Base-by-base conservation (phyloP, 148 eudicot genomes). In the Oxyria digyna region DNA sequence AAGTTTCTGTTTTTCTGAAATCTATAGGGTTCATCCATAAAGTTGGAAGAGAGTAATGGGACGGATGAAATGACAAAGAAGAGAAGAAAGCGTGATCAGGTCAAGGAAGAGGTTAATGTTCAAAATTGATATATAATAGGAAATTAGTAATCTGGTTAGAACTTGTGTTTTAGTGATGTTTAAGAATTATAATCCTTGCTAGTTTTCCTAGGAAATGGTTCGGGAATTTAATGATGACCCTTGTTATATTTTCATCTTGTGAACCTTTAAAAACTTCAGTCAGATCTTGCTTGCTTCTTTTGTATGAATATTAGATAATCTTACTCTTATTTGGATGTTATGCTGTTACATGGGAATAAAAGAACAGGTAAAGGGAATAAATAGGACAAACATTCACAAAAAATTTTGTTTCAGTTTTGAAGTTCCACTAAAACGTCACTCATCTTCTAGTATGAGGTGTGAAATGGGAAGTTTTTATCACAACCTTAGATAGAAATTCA, bases 51-150 rank as follows among this genome's bases (percentile, higher is more conserved):
- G 68, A 76, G 63, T 69, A 68, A 62, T 45, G 70, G 55, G 73
- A 42, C 67, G 29, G 48, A 59, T 69, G 77, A 71, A 71, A 52
- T 73, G 18, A 54, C 77, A 14, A 73, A 46, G 52, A 73, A 24
- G 69, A 78, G 63, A 75, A 77, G 78, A 77, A 86, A 81, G 82
- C 73, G 68, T 5, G 74, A 66, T 64, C 67, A 35, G 79, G 66
- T 73, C 75, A 78, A 73, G 69, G 79, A 75, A 24, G 77, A 77
- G 74, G 89, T 86, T 75, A 1, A 54, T 33, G 67, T 24, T 26
- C 31, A 54, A 17, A 31, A 26, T 55, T 55, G 7, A 49, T 49
- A 24, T 26, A 13, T 55, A 14, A 4, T 27, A 55, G 63, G 26
- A 55, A 26, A 26, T 14, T 54, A 24, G 62, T 54, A 54, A 12